phyloP scores from a whole-genome alignment of 805 yeast species.

The Ogataea pilisensis region DNA sequence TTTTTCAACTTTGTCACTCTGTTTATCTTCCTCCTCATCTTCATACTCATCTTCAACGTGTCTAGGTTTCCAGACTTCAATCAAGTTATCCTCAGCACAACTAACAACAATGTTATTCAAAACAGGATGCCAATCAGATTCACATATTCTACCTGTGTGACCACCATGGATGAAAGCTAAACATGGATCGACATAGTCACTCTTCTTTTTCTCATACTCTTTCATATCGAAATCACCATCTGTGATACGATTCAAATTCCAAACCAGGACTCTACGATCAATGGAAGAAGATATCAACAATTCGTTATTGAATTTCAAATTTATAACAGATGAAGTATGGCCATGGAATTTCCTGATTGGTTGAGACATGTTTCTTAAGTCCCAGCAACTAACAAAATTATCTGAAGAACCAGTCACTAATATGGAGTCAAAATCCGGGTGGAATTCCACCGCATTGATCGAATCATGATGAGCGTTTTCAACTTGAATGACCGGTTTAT shows the following conservation, averaged over 20 bases:
- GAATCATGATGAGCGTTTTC: conserved; percentile 51
- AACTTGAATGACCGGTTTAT: conserved; percentile 40
- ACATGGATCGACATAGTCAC: conserved; percentile 69
- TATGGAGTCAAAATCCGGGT: conserved; percentile 48
- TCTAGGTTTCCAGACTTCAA: conserved; percentile 75
- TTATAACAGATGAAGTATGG: conserved; percentile 53
- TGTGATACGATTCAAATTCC: conserved; percentile 65
- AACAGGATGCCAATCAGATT: conserved; percentile 62
- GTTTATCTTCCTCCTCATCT: conserved; percentile 33
- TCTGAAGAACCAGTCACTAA: conserved; percentile 80
- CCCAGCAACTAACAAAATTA: conserved; percentile 69
- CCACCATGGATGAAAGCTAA: conserved; percentile 82
- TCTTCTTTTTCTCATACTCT: conserved; percentile 48
- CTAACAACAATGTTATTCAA: conserved; percentile 57
- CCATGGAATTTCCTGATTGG: conserved; percentile 68
- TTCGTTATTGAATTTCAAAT: conserved; percentile 47
- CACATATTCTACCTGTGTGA: conserved; percentile 67
- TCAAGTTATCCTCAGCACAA: conserved; percentile 69
- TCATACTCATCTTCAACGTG: conserved; percentile 38
- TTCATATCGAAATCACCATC: conserved; percentile 52
- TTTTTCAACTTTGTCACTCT: conserved; percentile 17
- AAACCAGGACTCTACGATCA: conserved; percentile 67
- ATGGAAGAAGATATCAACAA: conserved; percentile 53
- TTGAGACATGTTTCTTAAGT: conserved; percentile 54
- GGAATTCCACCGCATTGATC: conserved; percentile 68